Base-by-base conservation (phyloP, 2,329 filamentous ascomycete genomes). In the Tolypocladium inflatum region DNA sequence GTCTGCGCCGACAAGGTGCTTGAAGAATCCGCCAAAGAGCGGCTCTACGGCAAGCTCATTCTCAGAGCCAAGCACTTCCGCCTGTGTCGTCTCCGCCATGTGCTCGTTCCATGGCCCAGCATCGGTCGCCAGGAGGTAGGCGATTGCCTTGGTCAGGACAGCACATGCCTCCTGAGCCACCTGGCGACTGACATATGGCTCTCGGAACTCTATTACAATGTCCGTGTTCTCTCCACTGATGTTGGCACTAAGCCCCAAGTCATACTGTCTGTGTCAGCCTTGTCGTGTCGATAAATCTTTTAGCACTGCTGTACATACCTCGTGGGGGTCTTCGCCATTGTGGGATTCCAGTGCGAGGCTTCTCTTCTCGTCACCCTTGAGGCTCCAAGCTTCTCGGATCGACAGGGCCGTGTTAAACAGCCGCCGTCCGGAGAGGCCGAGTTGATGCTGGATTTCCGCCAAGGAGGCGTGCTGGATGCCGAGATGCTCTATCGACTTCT, bases 401-500 rank as follows among this genome's bases (percentile, higher is more conserved):
- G 71, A 71, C 9, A 73, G 63, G 1, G 67, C 63, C 4, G 65
- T 71, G 58, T 73, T 72, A 59, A 73, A 73, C 15, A 72, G 38
- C 5, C 58, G 55, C 9, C 57, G 56, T 1, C 58, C 62, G 2
- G 61, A 67, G 2, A 66, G 59, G 15, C 63, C 61, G 4, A 72
- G 55, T 17, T 65, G 66, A 35, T 69, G 69, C 57, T 79, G 76
- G 13, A 80, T 76, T 54, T 74, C 73, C 6, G 76, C 76, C 23
- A 79, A 68, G 2, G 80, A 80, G 61, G 76, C 78, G 57, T 71
- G 74, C 59, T 82, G 80, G 60, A 81, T 73, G 0, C 73, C 69
- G 59, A 82, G 70, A 48, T 75, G 74, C 43, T 71, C 67, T 23
- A 78, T 70, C 21, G 78, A 77, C 57, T 80, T 74, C 15, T 68